Evolutionary conservation across 352 stramenopile genomes (phyloP).

Genomic region (Peronosclerospora sorghi): DNA sequence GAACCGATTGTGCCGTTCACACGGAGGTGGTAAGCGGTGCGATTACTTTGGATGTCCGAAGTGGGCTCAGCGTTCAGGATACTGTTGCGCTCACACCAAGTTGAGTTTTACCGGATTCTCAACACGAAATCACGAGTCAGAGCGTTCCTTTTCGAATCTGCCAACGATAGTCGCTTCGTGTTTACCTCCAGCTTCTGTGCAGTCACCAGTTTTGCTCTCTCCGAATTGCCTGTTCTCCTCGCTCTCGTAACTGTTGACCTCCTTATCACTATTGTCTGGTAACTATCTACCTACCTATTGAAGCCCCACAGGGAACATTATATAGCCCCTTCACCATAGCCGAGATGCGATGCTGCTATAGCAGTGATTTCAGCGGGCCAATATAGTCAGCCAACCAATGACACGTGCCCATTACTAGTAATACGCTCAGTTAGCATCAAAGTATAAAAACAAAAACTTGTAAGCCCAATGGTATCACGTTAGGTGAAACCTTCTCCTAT

Average conservation of each 20-base stretch:
- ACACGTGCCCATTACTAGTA: too few relatives aligned
- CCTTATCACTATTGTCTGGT: background rate
- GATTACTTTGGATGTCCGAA: slow-evolving; percentile 70
- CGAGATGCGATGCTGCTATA: too few relatives aligned
- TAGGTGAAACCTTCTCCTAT: background rate
- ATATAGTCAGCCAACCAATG: background rate
- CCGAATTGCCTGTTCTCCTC: slow-evolving; percentile 52
- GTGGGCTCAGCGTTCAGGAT: slow-evolving; percentile 77
- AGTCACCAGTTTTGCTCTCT: slow-evolving; percentile 50
- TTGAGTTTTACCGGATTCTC: slow-evolving; percentile 18
- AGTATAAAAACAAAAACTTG: too few relatives aligned
- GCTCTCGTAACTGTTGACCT: slow-evolving; percentile 24
- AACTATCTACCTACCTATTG: background rate
- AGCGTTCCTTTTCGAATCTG: slow-evolving; percentile 11
- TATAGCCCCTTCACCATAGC: too few relatives aligned
- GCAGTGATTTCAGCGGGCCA: too few relatives aligned
- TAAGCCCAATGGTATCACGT: too few relatives aligned
- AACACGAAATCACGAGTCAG: slow-evolving; percentile 3
- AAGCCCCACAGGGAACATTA: background rate
- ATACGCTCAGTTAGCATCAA: too few relatives aligned
- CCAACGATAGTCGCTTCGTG: slow-evolving; percentile 19
- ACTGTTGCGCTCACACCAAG: slow-evolving; percentile 78
- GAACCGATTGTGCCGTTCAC: slow-evolving; percentile 69
- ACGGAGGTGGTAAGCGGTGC: slow-evolving; percentile 76
- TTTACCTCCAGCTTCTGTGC: slow-evolving; percentile 14